Evolutionary conservation across 2,329 filamentous ascomycete genomes (phyloP).

Genomic region (Metarhizium brunneum): DNA sequence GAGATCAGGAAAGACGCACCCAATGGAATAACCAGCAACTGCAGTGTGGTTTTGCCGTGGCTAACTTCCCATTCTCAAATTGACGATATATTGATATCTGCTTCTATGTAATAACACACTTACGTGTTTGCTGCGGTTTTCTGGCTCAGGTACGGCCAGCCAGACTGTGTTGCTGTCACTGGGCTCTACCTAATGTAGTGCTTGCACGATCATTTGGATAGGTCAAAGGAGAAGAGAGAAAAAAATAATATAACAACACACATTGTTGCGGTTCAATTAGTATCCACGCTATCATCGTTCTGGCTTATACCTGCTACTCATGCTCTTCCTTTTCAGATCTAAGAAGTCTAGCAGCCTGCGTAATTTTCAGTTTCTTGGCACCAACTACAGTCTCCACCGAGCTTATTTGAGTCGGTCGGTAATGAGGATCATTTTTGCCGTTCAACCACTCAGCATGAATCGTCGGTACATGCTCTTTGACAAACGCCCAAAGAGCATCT

Average conservation of each 20-base stretch:
- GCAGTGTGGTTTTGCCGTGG: too few relatives aligned
- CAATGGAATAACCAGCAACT: too few relatives aligned
- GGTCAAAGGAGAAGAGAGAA: too few relatives aligned
- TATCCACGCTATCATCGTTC: neutral
- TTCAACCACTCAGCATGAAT: conserved; percentile 46
- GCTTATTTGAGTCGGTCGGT: conserved; percentile 24
- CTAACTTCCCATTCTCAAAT: too few relatives aligned
- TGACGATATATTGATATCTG: too few relatives aligned
- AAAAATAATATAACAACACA: neutral
- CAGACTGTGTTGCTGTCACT: too few relatives aligned
- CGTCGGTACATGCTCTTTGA: conserved; percentile 39
- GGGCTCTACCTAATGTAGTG: too few relatives aligned
- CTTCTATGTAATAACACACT: too few relatives aligned
- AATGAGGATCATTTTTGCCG: conserved; percentile 13
- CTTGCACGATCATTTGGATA: too few relatives aligned
- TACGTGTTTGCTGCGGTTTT: too few relatives aligned
- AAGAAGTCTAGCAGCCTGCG: neutral
- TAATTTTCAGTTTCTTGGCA: conserved; percentile 12
- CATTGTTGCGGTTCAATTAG: neutral
- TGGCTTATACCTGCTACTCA: neutral
- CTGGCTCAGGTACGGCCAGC: too few relatives aligned
- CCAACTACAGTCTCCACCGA: conserved; percentile 26
- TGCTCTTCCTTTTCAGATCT: neutral
- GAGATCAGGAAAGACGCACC: too few relatives aligned
- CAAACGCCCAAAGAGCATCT: conserved; percentile 46